A percentile compares a stretch with the other conserved stretches of the same genome.
These are phyloP conservation scores for Phytophthora brassicae DNA, from an alignment of 352 stramenopile species.

Conservation along the genomic window DNA sequence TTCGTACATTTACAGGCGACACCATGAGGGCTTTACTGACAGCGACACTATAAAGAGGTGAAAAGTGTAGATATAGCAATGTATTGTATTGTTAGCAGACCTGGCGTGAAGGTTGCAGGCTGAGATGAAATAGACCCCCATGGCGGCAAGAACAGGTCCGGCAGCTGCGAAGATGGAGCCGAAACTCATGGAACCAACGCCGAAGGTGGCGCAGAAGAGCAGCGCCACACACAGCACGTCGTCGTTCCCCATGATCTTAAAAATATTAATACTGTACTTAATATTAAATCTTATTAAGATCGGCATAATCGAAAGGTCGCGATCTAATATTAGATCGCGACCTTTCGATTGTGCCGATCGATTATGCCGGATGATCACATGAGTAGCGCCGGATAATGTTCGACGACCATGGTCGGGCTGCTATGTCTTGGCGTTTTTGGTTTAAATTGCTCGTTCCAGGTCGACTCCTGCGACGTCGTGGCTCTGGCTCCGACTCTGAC, in stretches of 20 bases:
- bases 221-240: conserved; percentile 60
- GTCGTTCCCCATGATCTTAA: conserved; percentile 32
- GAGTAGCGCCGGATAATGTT: background rate
- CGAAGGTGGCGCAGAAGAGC: conserved; percentile 77
- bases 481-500: no score
- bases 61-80: no score
- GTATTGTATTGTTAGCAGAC: conserved; percentile 9
- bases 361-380: background rate
- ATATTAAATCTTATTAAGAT: no score
- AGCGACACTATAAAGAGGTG: conserved; percentile 35
- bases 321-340: conserved; percentile 24
- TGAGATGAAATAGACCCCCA: conserved; percentile 76
- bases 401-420: background rate
- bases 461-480: no score
- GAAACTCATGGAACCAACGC: conserved; percentile 76
- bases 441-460: no score
- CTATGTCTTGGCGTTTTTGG: no score
- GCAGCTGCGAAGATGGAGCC: conserved; percentile 62
- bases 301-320: no score
- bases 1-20: conserved; percentile 54
- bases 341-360: no score
- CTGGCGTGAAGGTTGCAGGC: conserved; percentile 74
- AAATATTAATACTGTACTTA: background rate
- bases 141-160: conserved; percentile 53
- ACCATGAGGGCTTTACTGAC: conserved; percentile 63